Base-by-base conservation (phyloP, 305 asterid species). In the Stenogyne calaminthoides region DNA sequence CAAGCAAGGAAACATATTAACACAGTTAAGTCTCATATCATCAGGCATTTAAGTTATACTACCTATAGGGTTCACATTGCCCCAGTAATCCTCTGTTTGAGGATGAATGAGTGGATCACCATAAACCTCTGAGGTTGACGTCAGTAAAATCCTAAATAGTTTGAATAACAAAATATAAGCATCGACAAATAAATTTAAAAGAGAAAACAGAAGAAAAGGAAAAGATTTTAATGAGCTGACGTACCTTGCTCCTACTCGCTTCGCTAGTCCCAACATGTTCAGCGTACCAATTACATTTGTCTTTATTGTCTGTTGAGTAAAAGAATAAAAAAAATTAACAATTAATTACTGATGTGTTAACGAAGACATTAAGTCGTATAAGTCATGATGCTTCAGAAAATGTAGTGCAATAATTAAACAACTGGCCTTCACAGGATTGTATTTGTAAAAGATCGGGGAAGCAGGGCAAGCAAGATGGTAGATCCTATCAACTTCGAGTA, bases 381-480 rank as follows among this genome's bases (percentile, higher is more conserved):
- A 55, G 10, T 20, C 2, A 3, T 20, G n/a, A 55, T 19, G 60
- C n/a, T 55, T 55, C 7, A 9, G 34, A 55, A 54, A 19, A 58
- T 27, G 40, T 6, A 58, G 10, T 58, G 42, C 29, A 25, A 58
- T 27, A 14, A 57, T 11, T 18, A 54, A 4, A 7, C 58, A 7
- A 19, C 90, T 52, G 68, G 86, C 98, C 96, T 93, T 91, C 69
- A 93, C 96, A 62, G 98, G 97, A 73, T 93, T 93, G 79, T 93
- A 84, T 81, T 93, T 91, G 89, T 93, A 93, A 78, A 93, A 93
- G 71, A 93, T 91, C 5, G 98, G 98, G 69, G 97, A 93, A 58
- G 98, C 98, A 36, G 98, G 98, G 67, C 98, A 93, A 61, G 98
- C 98, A 77, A 93, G 97, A 85, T 93, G 97, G 85, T 91, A 93